Evolutionary conservation across 2,329 filamentous ascomycete species (phyloP), one percentile per base, ranked within the genome.

Genomic region (Purpureocillium lavendulum): DNA sequence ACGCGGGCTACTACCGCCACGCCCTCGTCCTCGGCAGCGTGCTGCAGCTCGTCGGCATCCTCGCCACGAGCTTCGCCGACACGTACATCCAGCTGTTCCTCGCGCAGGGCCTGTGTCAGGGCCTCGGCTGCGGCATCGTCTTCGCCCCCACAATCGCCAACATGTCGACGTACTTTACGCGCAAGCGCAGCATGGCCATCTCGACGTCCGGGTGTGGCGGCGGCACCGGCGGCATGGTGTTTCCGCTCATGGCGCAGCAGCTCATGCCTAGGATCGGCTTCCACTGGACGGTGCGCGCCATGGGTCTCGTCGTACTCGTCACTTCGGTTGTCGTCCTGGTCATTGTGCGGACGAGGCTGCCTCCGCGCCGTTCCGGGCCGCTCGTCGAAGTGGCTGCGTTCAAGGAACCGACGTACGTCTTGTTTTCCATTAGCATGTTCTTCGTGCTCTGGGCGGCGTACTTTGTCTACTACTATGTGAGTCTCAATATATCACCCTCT

Each of bases 171-270:
- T 82, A 81, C 40, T 85, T 84, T 47, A 64, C 63, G 8, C 69
- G 57, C n/a, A 71, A 72, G n/a, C 67, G 74, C 4, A 70, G 69
- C 0, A 60, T 82, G 3, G 80, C 80, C 1, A 65, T 84, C 14
- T 76, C 76, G 0, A 65, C 80, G 7, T 67, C 68, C 9, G 75
- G 77, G 0, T 71, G 70, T 0, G 82, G 82, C 1, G 76, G 75
- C 18, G 71, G 70, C 0, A 73, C 73, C 0, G 82, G 81, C 1
- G 80, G 80, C 0, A 60, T 83, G 16, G 65, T 84, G 3, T 85
- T 80, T 51, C 80, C 81, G 0, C 63, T 75, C 2, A 66, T 77
- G 14, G 65, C 73, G 1, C 64, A 69, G 49, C 69, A 77, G 39
- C 57, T 83, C 10, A 58, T 82, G 2, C 74, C 77, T 0, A 64